Percentiles rank a stretch among this genome's conserved stretches.
These are phyloP conservation scores for Lolium perenne DNA, from an alignment of 176 grass and related monocot species.

Conservation along the genomic window DNA sequence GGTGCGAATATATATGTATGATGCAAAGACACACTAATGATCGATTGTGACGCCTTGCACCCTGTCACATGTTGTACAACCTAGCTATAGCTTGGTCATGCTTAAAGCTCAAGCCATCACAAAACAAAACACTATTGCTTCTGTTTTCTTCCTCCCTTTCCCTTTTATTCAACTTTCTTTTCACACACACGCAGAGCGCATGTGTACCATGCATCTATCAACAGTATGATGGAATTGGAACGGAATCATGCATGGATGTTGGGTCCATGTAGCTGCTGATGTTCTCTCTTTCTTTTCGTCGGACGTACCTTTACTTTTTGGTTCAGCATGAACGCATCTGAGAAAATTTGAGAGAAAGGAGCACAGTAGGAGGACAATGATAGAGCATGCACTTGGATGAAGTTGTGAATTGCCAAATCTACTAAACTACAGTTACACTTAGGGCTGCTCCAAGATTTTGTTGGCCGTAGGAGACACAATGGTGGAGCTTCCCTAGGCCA, in stretches of 20 bases:
- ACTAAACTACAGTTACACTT: background rate
- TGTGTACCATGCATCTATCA: background rate
- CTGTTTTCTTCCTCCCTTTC: background rate
- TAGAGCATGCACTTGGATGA: background rate
- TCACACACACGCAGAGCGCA: conserved; percentile 1
- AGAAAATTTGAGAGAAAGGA: background rate
- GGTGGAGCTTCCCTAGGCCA: too few relatives aligned
- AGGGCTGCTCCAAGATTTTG: too few relatives aligned
- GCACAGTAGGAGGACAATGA: conserved; percentile 12
- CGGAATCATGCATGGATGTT: conserved; percentile 11
- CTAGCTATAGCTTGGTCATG: conserved; percentile 1
- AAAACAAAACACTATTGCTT: conserved; percentile 17
- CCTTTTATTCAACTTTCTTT: background rate
- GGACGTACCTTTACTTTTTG: conserved; percentile 18
- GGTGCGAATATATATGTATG: background rate
- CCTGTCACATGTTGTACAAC: conserved; percentile 4
- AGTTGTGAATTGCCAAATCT: background rate
- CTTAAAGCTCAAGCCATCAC: conserved; percentile 28
- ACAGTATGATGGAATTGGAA: conserved; percentile 11
- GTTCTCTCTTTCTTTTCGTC: conserved; percentile 5
- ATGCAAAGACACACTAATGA: conserved; percentile 7
- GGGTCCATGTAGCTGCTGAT: conserved; percentile 7
- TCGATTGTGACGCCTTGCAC: conserved; percentile 7
- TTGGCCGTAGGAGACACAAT: too few relatives aligned
- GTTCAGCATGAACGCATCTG: conserved; percentile 9